Evolutionary conservation across 768 basidiomycete genomes (phyloP).

Genomic region (Kwoniella shandongensis): DNA sequence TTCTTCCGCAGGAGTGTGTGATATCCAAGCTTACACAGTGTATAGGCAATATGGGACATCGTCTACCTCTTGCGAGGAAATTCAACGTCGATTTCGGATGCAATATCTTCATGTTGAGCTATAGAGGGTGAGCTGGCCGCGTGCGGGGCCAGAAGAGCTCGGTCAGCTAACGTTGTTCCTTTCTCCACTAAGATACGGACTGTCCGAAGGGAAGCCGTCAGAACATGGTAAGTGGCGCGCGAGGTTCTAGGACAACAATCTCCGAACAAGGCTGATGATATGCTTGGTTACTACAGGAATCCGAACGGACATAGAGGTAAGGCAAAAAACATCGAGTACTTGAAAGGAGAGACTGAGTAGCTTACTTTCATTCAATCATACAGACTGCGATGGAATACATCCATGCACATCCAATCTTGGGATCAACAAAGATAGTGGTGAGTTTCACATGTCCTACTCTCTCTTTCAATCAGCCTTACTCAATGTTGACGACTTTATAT

Average conservation of each 20-base stretch:
- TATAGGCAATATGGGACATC: constrained; percentile 65
- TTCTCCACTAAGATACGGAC: constrained; percentile 81
- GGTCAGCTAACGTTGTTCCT: too few species aligned
- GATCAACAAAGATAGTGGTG: constrained; percentile 67
- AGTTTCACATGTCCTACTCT: constrained; percentile 1
- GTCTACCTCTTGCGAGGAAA: constrained; percentile 79
- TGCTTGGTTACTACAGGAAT: constrained; percentile 59
- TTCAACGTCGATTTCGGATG: constrained; percentile 82
- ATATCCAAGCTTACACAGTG: not conserved
- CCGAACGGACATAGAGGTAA: constrained; percentile 79
- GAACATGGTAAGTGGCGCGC: constrained; percentile 68
- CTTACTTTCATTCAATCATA: not conserved
- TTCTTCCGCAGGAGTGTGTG: not conserved
- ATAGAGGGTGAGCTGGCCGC: constrained; percentile 69
- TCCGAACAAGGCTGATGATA: not conserved
- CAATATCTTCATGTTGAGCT: constrained; percentile 92
- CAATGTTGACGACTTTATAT: too few species aligned
- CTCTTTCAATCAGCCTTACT: too few species aligned
- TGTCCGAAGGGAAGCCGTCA: constrained; percentile 79
- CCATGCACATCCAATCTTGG: constrained; percentile 63
- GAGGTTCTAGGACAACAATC: too few species aligned
- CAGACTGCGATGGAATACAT: constrained; percentile 69
- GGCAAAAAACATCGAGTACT: constrained; percentile 18
- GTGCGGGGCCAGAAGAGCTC: not conserved
- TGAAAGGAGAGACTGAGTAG: not conserved